Evolutionary conservation across 2,329 filamentous ascomycete genomes (phyloP), one percentile per base, ranked within the genome.

Genomic region (Metarhizium rileyi): DNA sequence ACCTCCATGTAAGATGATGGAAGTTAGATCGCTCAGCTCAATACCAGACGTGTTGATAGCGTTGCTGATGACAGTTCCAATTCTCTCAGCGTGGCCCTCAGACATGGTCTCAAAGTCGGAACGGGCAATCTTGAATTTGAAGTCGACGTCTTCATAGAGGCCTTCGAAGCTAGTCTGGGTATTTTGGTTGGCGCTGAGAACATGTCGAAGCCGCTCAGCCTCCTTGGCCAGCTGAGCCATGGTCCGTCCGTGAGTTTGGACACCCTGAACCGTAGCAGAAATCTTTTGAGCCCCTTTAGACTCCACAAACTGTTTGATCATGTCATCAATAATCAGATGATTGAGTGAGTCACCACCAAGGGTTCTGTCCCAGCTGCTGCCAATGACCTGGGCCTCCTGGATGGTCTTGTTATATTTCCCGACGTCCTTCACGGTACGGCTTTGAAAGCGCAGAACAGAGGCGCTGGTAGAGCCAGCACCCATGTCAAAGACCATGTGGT

Each of bases 401-500:
- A 98, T 72, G 1, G 90, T 96, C 79, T 97, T 97, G 76, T 96
- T 97, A 73, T 81, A 91, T 66, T 87, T 90, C 56, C 90, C 90
- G 49, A 91, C 71, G 59, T 96, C 91, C 75, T 97, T 98, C 54
- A 97, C 84, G 2, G 78, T 83, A 58, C 85, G 84, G 63, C 87
- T 86, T 67, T 96, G 90, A 70, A 98, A 95, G 60, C 84, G 86
- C 64, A 98, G 70, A 47, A 98, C 74, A 6, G 90, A 93, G 4
- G 91, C 91, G 59, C 89, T 95, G 28, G 91, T 87, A 43, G 89
- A 96, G 4, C 93, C 93, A 57, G 93, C 90, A 57, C 93, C 93
- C 90, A 98, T 97, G 64, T 98, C 93, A 63, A 93, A 98, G 27
- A 98, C 81, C 65, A 98, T 71, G 70, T 98, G 89, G 59, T 90